Conservation (phyloP, 768 basidiomycete genomes). For the Leccinum disarticulatum region DNA sequence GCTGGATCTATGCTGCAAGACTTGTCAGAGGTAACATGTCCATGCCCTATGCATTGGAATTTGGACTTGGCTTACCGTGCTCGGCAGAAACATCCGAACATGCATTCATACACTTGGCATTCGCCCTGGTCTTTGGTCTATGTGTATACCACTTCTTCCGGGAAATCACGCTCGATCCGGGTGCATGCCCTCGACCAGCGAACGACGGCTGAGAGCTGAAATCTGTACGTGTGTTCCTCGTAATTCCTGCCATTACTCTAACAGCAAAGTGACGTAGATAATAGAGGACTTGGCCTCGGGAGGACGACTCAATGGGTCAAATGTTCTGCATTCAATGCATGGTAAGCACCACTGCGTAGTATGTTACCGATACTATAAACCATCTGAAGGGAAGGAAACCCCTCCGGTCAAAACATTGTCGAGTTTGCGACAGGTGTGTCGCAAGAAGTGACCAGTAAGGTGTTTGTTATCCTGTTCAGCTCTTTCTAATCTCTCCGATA, state of each 20-base stretch:
- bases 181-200: constrained; percentile 76
- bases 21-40: constrained; percentile 71
- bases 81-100: constrained; percentile 72
- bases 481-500: constrained; percentile 3
- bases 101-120: constrained; percentile 72
- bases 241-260: background rate
- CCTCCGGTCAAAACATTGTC: constrained; percentile 92
- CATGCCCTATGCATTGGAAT: background rate
- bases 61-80: background rate
- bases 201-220: constrained; percentile 88
- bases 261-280: constrained; percentile 46
- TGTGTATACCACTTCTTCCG: constrained; percentile 93
- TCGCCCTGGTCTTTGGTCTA: constrained; percentile 64
- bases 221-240: constrained; percentile 52
- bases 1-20: constrained; percentile 74
- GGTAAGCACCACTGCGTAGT: constrained; percentile 42
- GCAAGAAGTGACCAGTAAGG: constrained; percentile 92
- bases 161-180: constrained; percentile 85
- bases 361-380: background rate
- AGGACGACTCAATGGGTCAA: constrained; percentile 88
- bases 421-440: constrained; percentile 86
- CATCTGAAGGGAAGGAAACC: constrained; percentile 73
- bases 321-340: constrained; percentile 97
- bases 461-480: background rate
- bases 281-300: constrained; percentile 89